Conservation (phyloP, 257 asterid species). For the Scutellaria minor region DNA sequence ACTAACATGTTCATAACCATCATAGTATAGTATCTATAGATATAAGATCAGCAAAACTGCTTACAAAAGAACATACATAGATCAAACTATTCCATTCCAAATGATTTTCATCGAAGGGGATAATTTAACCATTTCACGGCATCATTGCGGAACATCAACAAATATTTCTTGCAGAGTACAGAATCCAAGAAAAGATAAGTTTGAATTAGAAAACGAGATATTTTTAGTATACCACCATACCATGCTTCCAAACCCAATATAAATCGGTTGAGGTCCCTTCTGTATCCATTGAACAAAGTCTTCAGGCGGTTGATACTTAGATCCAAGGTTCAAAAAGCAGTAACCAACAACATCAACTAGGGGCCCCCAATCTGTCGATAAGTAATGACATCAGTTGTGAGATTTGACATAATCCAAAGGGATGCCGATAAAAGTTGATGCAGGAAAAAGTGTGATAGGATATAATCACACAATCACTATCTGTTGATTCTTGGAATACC, state of each 20-base stretch:
- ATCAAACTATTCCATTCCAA: background rate
- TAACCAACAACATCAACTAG: constrained; percentile 95
- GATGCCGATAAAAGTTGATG: background rate
- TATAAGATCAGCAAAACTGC: background rate
- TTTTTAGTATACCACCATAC: constrained; percentile 46
- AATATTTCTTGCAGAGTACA: background rate
- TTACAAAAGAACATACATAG: background rate
- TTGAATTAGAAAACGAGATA: constrained; percentile 16
- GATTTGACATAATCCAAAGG: constrained; percentile 2
- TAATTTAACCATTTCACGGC: background rate
- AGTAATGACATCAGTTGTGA: constrained; percentile 28
- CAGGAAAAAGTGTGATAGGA: background rate
- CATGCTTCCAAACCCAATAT: constrained; percentile 99
- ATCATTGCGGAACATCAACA: constrained; percentile 7
- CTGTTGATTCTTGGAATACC: too few species aligned
- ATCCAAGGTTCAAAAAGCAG: constrained; percentile 81
- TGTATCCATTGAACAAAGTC: constrained; percentile 81
- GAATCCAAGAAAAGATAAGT: constrained; percentile 23
- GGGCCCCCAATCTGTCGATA: constrained; percentile 90
- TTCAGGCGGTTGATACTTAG: constrained; percentile 72
- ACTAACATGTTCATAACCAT: background rate
- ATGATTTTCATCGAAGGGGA: background rate
- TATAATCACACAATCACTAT: too few species aligned
- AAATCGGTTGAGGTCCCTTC: constrained; percentile 77
- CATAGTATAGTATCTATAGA: background rate